A percentile compares a stretch with the other conserved stretches of the same genome.
These are phyloP conservation scores for Apiospora malaysiana DNA, from an alignment of 2,329 filamentous ascomycete genomes.

Conservation along the genomic window DNA sequence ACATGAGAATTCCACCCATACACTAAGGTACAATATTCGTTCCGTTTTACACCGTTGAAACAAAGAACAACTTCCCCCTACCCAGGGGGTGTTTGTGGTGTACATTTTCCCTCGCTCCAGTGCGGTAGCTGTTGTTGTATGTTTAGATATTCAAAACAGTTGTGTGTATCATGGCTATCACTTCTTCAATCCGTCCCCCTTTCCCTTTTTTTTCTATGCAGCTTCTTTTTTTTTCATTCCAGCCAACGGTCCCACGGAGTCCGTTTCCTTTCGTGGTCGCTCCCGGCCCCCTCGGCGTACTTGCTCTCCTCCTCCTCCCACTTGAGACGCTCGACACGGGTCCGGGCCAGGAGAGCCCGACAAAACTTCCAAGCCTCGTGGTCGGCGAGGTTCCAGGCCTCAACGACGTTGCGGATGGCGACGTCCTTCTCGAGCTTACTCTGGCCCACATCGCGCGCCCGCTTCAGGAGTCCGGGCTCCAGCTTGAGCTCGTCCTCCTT, in stretches of 20 bases:
- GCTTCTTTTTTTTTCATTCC: not conserved
- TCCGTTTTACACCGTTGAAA: not conserved
- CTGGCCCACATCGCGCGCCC: slow-evolving; percentile 54
- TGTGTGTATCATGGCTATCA: not conserved
- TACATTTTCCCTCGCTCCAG: not conserved
- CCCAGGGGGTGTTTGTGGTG: not conserved
- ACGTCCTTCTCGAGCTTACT: slow-evolving; percentile 51
- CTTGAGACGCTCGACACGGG: slow-evolving; percentile 64
- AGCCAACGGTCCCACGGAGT: not conserved
- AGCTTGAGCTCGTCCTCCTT: slow-evolving; percentile 57
- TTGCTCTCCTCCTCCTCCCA: slow-evolving; percentile 75
- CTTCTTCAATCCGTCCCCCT: not conserved
- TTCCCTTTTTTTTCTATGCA: not conserved
- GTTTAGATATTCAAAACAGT: slow-evolving; percentile 3
- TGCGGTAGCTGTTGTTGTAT: not conserved
- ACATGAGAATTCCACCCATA: not conserved
- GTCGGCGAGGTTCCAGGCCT: slow-evolving; percentile 74
- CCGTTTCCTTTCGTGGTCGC: slow-evolving; percentile 46
- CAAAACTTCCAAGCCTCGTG: slow-evolving; percentile 80
- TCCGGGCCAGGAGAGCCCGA: slow-evolving; percentile 68
- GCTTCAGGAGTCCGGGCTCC: slow-evolving; percentile 62
- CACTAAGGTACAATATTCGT: not conserved
- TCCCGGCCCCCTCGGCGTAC: slow-evolving; percentile 67
- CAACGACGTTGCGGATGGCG: slow-evolving; percentile 59
- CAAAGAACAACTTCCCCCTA: not conserved